These are phyloP conservation scores for Ogataea populi-albae DNA, from an alignment of 805 yeast genomes.

Conservation along the genomic window DNA sequence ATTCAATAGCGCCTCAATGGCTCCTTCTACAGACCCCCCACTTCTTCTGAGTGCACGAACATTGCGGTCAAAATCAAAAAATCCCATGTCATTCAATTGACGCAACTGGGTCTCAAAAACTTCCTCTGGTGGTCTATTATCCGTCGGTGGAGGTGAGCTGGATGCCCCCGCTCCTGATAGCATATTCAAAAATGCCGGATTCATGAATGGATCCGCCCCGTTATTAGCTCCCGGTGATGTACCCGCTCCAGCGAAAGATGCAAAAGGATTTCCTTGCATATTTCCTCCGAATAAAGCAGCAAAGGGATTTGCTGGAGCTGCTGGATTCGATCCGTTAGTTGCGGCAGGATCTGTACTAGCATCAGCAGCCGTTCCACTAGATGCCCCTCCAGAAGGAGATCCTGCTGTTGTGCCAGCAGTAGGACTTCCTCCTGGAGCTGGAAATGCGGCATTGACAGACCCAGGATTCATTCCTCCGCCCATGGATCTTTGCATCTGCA, in stretches of 20 bases:
- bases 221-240: conserved; percentile 25
- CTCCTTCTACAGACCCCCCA: conserved; percentile 98
- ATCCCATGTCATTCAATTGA: conserved; percentile 81
- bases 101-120: conserved; percentile 68
- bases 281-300: conserved; percentile 34
- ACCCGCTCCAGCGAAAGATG: conserved; percentile 26
- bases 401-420: conserved; percentile 22
- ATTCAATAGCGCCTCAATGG: conserved; percentile 78
- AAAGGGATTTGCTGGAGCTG: conserved; percentile 46
- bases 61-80: conserved; percentile 87
- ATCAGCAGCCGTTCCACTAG: conserved; percentile 13
- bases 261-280: conserved; percentile 1
- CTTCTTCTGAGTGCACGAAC: conserved; percentile 89
- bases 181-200: conserved; percentile 45
- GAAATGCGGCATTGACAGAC: conserved; percentile 36
- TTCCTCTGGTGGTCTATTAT: conserved; percentile 76
- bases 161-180: conserved; percentile 43
- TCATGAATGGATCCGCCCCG: conserved; percentile 40
- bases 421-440: conserved; percentile 43
- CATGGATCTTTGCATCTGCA: conserved; percentile 64
- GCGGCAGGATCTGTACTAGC: no score
- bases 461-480: conserved; percentile 38
- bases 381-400: conserved; percentile 18
- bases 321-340: conserved; percentile 12
- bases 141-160: conserved; percentile 61